A percentile compares a stretch with the other conserved stretches of the same genome.
These are phyloP conservation scores for Ophiorrhiza pumila DNA, from an alignment of 257 asterid species.

Conservation along the genomic window DNA sequence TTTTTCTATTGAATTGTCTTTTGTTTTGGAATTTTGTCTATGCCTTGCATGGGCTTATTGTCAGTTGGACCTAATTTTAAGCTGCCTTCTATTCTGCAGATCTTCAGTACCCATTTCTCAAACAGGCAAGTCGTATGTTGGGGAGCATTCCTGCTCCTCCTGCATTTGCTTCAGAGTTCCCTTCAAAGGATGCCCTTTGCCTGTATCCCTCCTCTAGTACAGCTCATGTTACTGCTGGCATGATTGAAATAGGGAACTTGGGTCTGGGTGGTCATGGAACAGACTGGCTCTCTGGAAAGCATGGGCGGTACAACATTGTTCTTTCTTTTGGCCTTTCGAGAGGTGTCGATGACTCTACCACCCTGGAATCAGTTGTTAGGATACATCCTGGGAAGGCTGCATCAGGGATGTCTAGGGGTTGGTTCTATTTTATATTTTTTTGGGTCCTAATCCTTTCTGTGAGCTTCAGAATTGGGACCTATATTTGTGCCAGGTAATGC, in stretches of 20 bases:
- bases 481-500: conserved; percentile 41
- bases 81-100: conserved; percentile 32
- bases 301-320: conserved; percentile 44
- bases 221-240: conserved; percentile 67
- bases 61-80: background rate
- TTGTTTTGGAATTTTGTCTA: background rate
- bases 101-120: conserved; percentile 45
- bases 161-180: conserved; percentile 85
- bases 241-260: conserved; percentile 46
- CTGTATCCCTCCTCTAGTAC: conserved; percentile 62
- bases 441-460: conserved; percentile 60
- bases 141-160: conserved; percentile 82
- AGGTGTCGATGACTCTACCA: conserved; percentile 42
- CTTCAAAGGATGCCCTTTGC: conserved; percentile 54
- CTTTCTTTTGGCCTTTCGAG: conserved; percentile 64
- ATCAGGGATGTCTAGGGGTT: conserved; percentile 35
- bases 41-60: background rate
- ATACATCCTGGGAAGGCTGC: conserved; percentile 51
- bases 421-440: conserved; percentile 50
- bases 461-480: conserved; percentile 60
- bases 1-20: background rate
- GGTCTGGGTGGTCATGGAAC: conserved; percentile 23
- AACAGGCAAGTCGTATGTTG: conserved; percentile 75
- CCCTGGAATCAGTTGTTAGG: conserved; percentile 51
- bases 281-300: conserved; percentile 42